Base-by-base conservation (phyloP, 1,284 basidiomycete genomes). In the Abortiporus biennis region DNA sequence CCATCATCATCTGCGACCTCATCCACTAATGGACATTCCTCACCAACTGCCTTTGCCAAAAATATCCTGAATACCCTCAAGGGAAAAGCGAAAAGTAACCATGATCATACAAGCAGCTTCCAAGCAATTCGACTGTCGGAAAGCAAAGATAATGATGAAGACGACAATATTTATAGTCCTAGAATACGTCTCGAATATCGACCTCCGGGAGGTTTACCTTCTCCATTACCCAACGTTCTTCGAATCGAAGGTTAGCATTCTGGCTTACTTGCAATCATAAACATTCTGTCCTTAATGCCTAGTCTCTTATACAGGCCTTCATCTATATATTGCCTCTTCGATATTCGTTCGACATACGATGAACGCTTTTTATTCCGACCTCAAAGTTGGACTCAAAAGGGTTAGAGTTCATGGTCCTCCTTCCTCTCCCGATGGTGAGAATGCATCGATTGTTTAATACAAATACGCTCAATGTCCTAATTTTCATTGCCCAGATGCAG, bases 311-410 rank as follows among this genome's bases (percentile, higher is more conserved):
- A 22, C 46, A 86, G 84, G 85, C 22, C 57, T 85, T 4, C 74
- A 80, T 6, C 54, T 88, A 30, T 89, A 89, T 57, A 66, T 80
- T 46, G 73, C 81, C 1, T 85, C 83, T 0, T 77, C 83, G 2
- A 71, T 73, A 2, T 76, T 88, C 48, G 62, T 88, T 19, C 71
- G 81, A 17, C 84, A 84, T 49, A 81, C 84, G 3, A 71, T 89
- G 52, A 82, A 78, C 52, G 78, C 86, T 5, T 60, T 89, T 12
- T 86, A 86, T 55, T 72, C 78, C 12, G 76, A 85, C 54, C 61
- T 86, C 30, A 59, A 56, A 3, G 72, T 89, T 25, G 67, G 69
- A 29, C 61, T 85, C 22, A 67, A 64, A 15, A 78, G 52, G 33
- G 60, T 56, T 23, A 54, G 54, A 35, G 58, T 65, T 9, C 51